Evolutionary conservation across 441 rosid genomes (phyloP).

Genomic region (Aquilaria agallochum): DNA sequence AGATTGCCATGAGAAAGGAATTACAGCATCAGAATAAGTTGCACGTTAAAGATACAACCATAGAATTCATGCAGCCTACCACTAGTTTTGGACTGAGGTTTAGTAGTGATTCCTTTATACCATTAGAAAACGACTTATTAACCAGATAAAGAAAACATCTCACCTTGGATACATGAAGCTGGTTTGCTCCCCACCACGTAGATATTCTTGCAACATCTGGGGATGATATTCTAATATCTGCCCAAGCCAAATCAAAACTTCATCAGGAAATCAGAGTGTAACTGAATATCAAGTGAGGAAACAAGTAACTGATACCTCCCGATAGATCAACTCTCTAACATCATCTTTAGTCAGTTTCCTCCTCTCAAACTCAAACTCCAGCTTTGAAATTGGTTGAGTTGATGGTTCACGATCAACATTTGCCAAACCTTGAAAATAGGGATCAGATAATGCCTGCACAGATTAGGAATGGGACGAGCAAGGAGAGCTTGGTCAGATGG

Average conservation of each 20-base stretch:
- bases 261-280: constrained; percentile 12
- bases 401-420: constrained; percentile 91
- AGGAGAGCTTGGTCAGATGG: too few species aligned
- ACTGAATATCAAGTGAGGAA: constrained; percentile 7
- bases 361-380: constrained; percentile 98
- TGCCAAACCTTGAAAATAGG: constrained; percentile 81
- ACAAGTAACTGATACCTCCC: constrained; percentile 61
- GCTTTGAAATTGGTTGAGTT: constrained; percentile 85
- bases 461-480: too few species aligned
- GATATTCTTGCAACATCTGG: constrained; percentile 95
- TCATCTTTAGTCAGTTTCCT: constrained; percentile 89
- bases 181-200: constrained; percentile 91
- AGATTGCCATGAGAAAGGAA: too few species aligned
- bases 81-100: too few species aligned
- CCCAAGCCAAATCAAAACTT: constrained; percentile 20
- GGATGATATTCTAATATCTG: constrained; percentile 99
- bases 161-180: constrained; percentile 99
- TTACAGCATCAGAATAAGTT: too few species aligned
- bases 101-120: too few species aligned
- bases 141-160: constrained; percentile 2
- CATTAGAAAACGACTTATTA: too few species aligned
- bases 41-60: too few species aligned
- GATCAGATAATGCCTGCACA: constrained; percentile 85
- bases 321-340: constrained; percentile 92
- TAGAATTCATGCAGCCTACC: too few species aligned